A percentile compares a stretch with the other conserved stretches of the same genome.
phyloP scores from a whole-genome alignment of 1,139 yeast species.

The Citeromyces siamensis region DNA sequence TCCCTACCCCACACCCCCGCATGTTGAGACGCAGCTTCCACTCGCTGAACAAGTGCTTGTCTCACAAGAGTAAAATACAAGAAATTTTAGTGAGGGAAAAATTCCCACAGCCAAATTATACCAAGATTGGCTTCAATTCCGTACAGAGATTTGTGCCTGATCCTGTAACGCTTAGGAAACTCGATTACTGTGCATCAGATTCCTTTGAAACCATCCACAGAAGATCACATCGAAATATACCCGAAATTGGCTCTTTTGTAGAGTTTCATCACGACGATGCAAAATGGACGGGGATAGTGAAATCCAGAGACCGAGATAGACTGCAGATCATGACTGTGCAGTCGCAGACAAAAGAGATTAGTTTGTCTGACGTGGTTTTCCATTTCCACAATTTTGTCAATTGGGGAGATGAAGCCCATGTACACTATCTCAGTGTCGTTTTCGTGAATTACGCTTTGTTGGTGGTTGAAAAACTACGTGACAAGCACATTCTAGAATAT shows the following conservation, averaged over 20 bases:
- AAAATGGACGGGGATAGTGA: background rate
- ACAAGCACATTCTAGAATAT: background rate
- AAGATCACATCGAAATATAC: background rate
- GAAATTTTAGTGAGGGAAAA: too few species aligned
- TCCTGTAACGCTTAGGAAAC: background rate
- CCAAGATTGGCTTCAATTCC: conserved; percentile 4
- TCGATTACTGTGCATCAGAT: background rate
- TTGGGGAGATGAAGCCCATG: background rate
- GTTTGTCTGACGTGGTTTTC: background rate
- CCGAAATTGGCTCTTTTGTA: background rate
- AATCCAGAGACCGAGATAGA: background rate
- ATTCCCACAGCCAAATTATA: too few species aligned
- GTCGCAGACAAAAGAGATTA: background rate
- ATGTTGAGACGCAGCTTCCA: too few species aligned
- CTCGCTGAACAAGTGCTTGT: too few species aligned
- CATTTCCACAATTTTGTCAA: background rate
- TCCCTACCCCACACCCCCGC: too few species aligned
- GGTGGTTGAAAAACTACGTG: background rate
- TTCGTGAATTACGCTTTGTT: background rate
- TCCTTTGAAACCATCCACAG: too few species aligned
- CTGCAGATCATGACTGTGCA: background rate
- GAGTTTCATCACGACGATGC: background rate
- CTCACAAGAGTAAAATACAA: too few species aligned
- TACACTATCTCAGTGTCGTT: background rate
- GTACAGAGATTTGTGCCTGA: conserved; percentile 3